phyloP scores from a whole-genome alignment of 176 grass and related monocot species.

The Luzula sylvatica region DNA sequence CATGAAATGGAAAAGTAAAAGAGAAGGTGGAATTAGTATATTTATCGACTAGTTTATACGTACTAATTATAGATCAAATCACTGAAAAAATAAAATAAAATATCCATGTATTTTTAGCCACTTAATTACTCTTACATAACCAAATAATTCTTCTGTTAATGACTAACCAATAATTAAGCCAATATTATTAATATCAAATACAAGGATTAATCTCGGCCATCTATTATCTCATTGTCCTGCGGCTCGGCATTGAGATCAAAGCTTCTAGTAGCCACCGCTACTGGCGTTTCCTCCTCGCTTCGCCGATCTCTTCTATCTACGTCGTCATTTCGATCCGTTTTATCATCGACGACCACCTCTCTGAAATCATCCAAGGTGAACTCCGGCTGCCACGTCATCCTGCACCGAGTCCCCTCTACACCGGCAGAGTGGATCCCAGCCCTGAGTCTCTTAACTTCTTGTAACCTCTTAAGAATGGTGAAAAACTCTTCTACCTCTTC shows the following conservation, averaged over 20 bases:
- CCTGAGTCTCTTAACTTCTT: constrained; percentile 1
- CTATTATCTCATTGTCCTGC: neutral
- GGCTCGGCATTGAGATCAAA: constrained; percentile 21
- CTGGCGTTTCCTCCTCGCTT: too few relatives aligned
- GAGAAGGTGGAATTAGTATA: too few relatives aligned
- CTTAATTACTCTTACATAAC: too few relatives aligned
- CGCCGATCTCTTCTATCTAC: neutral
- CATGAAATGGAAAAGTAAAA: too few relatives aligned
- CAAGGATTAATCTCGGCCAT: neutral
- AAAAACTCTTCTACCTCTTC: constrained; percentile 19
- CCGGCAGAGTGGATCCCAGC: neutral
- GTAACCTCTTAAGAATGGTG: constrained; percentile 9
- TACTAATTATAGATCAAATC: too few relatives aligned
- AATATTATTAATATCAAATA: neutral
- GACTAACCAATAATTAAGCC: neutral
- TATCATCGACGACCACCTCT: neutral
- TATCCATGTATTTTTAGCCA: too few relatives aligned
- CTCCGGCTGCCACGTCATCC: constrained; percentile 11
- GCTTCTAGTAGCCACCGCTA: constrained; percentile 7
- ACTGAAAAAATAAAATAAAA: too few relatives aligned
- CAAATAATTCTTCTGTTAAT: too few relatives aligned
- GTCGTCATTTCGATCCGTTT: neutral
- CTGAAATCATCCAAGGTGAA: constrained; percentile 21
- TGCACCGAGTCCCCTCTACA: neutral
- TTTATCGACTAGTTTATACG: too few relatives aligned